phyloP scores from a whole-genome alignment of 2,329 filamentous ascomycete genomes.

The Dothiorella sarmentorum region DNA sequence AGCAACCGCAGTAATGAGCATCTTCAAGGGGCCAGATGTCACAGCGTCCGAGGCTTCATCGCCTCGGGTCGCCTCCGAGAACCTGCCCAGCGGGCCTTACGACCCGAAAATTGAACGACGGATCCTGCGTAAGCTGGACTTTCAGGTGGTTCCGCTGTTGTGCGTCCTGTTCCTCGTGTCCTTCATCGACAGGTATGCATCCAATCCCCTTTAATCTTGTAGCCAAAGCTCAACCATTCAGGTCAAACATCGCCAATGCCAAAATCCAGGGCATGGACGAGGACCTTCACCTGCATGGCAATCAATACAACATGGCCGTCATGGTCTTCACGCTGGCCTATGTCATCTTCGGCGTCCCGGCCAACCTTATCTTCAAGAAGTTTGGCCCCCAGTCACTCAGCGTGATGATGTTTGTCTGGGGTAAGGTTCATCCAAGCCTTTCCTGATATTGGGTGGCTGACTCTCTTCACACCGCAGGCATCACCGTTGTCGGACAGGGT shows the following conservation, averaged over 20 bases:
- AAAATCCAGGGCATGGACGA: constrained; percentile 34
- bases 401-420: constrained; percentile 36
- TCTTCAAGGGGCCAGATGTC: neutral
- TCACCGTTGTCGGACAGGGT: constrained; percentile 31
- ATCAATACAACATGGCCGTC: constrained; percentile 37
- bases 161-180: constrained; percentile 34
- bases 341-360: constrained; percentile 33
- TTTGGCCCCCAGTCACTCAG: constrained; percentile 32
- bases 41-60: neutral
- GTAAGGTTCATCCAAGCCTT: constrained; percentile 17
- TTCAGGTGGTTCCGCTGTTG: constrained; percentile 30
- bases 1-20: neutral
- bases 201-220: no score
- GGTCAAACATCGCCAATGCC: constrained; percentile 30
- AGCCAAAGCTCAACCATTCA: neutral
- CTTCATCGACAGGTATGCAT: constrained; percentile 29
- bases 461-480: constrained; percentile 23
- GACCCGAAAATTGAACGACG: constrained; percentile 28
- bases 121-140: constrained; percentile 31
- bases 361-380: constrained; percentile 34
- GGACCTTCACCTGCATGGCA: constrained; percentile 33
- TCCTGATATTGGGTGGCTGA: neutral
- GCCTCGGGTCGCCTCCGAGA: neutral
- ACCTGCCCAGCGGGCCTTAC: constrained; percentile 19
- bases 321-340: constrained; percentile 40